Evolutionary conservation across 106 monocot species (phyloP), one percentile per base, ranked within the genome.

Genomic region (Acorus gramineus): DNA sequence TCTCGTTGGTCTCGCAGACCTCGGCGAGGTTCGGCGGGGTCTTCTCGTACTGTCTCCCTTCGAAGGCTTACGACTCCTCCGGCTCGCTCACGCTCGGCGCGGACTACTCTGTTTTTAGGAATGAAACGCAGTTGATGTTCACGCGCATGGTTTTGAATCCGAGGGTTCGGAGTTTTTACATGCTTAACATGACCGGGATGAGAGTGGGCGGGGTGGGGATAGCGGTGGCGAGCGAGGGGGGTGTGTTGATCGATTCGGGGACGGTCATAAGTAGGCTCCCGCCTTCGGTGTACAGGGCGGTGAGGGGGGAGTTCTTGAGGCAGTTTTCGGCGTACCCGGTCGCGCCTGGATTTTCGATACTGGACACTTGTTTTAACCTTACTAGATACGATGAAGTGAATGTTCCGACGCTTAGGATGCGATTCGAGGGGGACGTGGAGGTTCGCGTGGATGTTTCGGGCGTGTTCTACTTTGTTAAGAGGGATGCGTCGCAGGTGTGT

Each of bases 11-110:
- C n/a, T 73, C 81, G 2, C 91, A 91, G 49, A 81, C 86, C 43
- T 10, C 53, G 11, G 61, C 65, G 14, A 70, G 69, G 9, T 86
- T 92, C 43, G 71, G 73, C 49, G 81, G 84, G 4, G 68, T 78
- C 28, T 92, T 92, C 79, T 92, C 91, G 8, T 92, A 92, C 71
- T 92, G 91, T 53, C 47, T 92, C 3, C 91, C 91, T 14, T 8
- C 81, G 6, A 77, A 55, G 9, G 55, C 65, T 3, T 76, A 60
- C 50, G 66, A 74, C 8, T 84, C 89, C 3, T 77, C 85, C 0
- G 89, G 89, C n/a, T 81, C 81, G 2, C 70, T 89, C 4, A 72
- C 80, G 9, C 72, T 89, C 45, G 89, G 89, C 6, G 68, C 64
- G 0, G 84, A 85, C 56, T 8, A 59, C 6, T 71, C 78, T 13